Conservation (phyloP, 2,329 filamentous ascomycete species). For the Neopestalotiopsis clavispora region DNA sequence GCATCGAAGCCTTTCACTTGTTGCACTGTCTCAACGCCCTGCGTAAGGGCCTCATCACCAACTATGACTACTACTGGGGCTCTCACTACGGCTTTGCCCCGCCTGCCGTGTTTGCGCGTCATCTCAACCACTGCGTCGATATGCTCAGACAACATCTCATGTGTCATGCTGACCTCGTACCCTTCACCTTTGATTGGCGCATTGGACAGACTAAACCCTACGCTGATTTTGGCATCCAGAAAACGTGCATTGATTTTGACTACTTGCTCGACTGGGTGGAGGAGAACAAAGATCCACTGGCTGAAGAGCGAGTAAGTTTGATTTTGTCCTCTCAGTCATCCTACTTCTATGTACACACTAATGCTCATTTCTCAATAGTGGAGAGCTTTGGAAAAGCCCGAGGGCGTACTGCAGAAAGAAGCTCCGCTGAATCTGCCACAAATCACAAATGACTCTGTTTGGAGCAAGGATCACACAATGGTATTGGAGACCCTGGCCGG, state of each 20-base stretch:
- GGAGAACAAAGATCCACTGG: conserved; percentile 26
- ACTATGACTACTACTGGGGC: conserved; percentile 22
- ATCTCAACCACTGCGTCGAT: conserved; percentile 19
- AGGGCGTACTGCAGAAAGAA: no score
- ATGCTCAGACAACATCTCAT: conserved; percentile 19
- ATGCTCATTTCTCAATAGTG: no score
- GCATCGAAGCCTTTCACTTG: conserved; percentile 19
- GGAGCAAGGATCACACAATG: no score
- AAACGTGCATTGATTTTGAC: conserved; percentile 12
- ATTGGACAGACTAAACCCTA: conserved; percentile 10
- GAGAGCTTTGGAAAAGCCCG: no score
- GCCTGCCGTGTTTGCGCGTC: conserved; percentile 11
- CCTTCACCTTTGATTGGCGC: conserved; percentile 19
- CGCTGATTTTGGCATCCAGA: conserved; percentile 1
- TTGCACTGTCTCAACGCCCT: conserved; percentile 22
- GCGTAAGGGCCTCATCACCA: conserved; percentile 17
- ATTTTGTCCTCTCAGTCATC: no score
- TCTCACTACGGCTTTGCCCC: conserved; percentile 6
- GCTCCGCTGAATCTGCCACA: no score
- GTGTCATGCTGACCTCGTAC: conserved; percentile 21
- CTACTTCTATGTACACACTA: no score
- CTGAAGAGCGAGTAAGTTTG: not conserved
- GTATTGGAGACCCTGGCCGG: no score
- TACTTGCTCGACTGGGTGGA: conserved; percentile 7
- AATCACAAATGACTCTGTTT: no score